Conservation (phyloP, 2,329 filamentous ascomycete genomes). For the Aureobasidium leucospermi region DNA sequence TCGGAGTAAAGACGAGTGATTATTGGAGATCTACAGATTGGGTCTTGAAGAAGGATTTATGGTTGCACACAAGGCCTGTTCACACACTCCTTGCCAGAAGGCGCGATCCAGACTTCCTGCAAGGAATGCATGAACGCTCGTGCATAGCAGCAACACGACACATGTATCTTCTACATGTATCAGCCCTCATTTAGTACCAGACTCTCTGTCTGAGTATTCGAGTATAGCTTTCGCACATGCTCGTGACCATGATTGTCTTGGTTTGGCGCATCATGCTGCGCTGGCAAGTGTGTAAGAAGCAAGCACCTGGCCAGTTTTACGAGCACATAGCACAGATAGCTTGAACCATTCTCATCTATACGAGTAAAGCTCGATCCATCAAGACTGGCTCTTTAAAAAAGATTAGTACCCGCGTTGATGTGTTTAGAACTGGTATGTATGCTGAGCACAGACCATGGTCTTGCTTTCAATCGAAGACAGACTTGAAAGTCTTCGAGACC, state of each 20-base stretch:
- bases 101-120: neutral
- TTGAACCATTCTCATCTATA: neutral
- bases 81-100: neutral
- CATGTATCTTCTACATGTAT: neutral
- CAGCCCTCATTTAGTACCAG: neutral
- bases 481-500: neutral
- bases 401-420: neutral
- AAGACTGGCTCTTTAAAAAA: too few species aligned
- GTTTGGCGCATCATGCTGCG: neutral
- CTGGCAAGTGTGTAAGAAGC: neutral
- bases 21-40: neutral
- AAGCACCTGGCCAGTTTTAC: neutral
- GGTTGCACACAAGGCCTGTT: neutral
- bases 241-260: neutral
- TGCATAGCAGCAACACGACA: neutral
- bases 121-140: neutral
- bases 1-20: neutral
- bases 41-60: neutral
- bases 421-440: neutral
- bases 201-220: neutral
- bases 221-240: neutral
- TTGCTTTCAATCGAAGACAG: neutral
- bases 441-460: slow-evolving; percentile 11
- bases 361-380: too few species aligned
- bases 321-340: neutral